These are phyloP conservation scores for Kondoa subrosea DNA, from an alignment of 768 basidiomycete species.

Conservation along the genomic window DNA sequence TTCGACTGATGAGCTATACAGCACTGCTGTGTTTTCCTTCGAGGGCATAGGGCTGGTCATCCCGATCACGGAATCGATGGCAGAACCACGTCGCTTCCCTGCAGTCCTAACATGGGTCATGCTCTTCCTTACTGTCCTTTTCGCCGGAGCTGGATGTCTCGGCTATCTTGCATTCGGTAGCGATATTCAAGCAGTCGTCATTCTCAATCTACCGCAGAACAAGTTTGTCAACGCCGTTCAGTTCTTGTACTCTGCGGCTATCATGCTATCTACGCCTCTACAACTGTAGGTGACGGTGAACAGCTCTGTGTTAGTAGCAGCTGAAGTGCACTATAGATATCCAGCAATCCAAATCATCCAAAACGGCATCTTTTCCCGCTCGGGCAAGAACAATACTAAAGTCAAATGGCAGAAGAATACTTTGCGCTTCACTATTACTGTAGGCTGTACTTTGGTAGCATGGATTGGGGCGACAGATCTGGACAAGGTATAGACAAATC, in stretches of 20 bases:
- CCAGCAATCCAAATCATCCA: slow-evolving; percentile 94
- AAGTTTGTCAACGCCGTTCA: slow-evolving; percentile 71
- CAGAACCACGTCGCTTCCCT: slow-evolving; percentile 85
- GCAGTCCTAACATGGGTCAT: slow-evolving; percentile 73
- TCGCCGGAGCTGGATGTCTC: slow-evolving; percentile 20
- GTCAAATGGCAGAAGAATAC: slow-evolving; percentile 94
- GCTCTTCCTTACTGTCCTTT: slow-evolving; percentile 47
- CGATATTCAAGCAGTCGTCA: slow-evolving; percentile 67
- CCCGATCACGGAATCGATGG: slow-evolving; percentile 94
- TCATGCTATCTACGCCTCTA: slow-evolving; percentile 35
- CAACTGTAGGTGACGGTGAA: slow-evolving; percentile 16
- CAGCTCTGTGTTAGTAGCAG: slow-evolving; percentile 39
- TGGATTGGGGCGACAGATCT: slow-evolving; percentile 71
- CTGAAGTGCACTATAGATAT: slow-evolving; percentile 89
- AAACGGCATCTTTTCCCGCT: slow-evolving; percentile 74
- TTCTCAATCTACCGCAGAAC: slow-evolving; percentile 74
- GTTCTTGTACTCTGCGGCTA: slow-evolving; percentile 51
- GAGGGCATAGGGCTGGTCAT: slow-evolving; percentile 96
- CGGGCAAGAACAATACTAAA: slow-evolving; percentile 50
- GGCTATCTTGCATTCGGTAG: slow-evolving; percentile 9
- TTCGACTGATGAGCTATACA: slow-evolving; percentile 26
- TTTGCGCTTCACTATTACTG: slow-evolving; percentile 37
- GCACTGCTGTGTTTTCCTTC: slow-evolving; percentile 95
- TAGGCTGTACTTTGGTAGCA: slow-evolving; percentile 53
- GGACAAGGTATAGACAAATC: slow-evolving; percentile 59